Evolutionary conservation across 305 asterid genomes (phyloP), one percentile per base, ranked within the genome.

Genomic region (Plantago coronopus): DNA sequence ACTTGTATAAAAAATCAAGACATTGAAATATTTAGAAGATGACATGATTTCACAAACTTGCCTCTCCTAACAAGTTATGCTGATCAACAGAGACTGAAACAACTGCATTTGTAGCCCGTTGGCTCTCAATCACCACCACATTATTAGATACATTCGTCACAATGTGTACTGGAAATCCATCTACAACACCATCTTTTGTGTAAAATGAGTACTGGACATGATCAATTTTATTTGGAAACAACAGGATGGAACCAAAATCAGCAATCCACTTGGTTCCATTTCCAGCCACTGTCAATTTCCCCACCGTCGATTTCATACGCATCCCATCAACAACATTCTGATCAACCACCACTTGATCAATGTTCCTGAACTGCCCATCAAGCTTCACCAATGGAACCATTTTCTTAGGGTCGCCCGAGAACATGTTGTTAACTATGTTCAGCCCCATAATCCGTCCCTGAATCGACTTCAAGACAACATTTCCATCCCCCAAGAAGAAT

Each of bases 31-130:
- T 38, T 15, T 2, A 38, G 17, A n/a, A 51, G 8, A 2, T 31
- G 29, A 20, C 42, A 64, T 21, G n/a, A n/a, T 10, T 17, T 55
- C 64, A 57, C 29, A 59, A 71, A 42, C 29, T 50, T 11, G 31
- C 68, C 58, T 78, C 83, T 22, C 85, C 94, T 48, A 48, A 62
- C 58, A 69, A 25, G 54, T 73, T 82, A 42, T 82, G 55, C 70
- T 85, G 94, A 71, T 81, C 88, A 44, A 81, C 94, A 31, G 42
- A 59, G 48, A 83, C 76, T 22, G 86, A 83, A 57, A 79, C 73
- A n/a, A 70, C 72, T 1, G 80, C 90, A 21, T 74, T 64, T 14
- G 60, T 79, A 0, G 61, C 44, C 56, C 67, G 47, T 45, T 81
- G 72, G 61, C 80, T 77, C 84, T 82, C 84, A 40, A 77, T 63